Conservation (phyloP, 257 asterid genomes). For the Solanum sitiens region DNA sequence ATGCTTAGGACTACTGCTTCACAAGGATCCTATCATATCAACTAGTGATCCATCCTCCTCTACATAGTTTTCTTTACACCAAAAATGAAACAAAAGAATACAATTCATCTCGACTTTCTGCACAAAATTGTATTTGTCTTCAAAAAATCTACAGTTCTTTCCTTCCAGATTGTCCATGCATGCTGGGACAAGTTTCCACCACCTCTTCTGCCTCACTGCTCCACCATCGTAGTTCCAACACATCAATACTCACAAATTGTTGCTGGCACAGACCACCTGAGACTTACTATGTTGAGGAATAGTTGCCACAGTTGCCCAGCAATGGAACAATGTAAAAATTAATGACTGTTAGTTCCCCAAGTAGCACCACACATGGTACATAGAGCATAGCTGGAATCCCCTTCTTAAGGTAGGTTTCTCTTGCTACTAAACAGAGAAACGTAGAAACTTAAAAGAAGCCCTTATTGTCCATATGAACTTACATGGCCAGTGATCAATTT, state of each 20-base stretch:
- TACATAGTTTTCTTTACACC: background rate
- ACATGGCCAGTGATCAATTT: background rate
- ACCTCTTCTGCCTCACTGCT: background rate
- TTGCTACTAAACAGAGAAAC: background rate
- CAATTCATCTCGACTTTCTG: background rate
- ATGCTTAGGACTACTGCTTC: background rate
- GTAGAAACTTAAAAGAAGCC: background rate
- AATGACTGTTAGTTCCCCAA: background rate
- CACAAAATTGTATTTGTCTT: background rate
- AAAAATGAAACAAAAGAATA: background rate
- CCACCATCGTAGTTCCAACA: background rate
- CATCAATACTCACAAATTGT: background rate
- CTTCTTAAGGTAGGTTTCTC: background rate
- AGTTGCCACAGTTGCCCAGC: background rate
- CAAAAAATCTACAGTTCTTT: background rate
- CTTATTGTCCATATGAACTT: background rate
- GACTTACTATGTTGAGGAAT: background rate
- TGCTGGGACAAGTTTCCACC: background rate
- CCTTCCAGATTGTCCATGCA: background rate
- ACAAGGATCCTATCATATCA: background rate
- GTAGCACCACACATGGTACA: background rate
- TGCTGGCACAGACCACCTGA: background rate
- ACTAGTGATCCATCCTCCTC: background rate
- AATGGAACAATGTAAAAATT: background rate
- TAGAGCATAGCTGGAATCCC: background rate